Percentiles rank a stretch among this genome's conserved stretches.
Conservation (phyloP, 306 rosid genomes). For the Ziziphus jujuba region DNA sequence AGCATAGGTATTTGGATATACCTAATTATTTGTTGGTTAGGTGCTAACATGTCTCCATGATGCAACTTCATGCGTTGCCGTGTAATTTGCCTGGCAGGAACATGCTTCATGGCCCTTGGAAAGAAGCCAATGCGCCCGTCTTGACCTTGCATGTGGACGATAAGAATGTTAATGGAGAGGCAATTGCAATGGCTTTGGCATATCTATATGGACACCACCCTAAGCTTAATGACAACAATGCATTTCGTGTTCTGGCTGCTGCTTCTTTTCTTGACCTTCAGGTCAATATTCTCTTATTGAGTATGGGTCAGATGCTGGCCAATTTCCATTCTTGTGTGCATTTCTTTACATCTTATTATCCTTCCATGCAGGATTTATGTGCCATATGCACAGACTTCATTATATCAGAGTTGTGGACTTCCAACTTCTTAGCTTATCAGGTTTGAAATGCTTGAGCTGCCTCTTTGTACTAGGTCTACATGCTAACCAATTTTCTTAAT, state of each 20-base stretch:
- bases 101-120: slow-evolving; percentile 99
- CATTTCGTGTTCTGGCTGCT: slow-evolving; percentile 94
- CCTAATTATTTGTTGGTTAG: slow-evolving; percentile 1
- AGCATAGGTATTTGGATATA: neutral
- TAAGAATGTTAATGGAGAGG: slow-evolving; percentile 83
- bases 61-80: neutral
- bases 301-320: neutral
- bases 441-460: slow-evolving; percentile 46
- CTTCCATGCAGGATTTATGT: slow-evolving; percentile 80
- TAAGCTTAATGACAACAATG: slow-evolving; percentile 80
- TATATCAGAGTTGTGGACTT: slow-evolving; percentile 93
- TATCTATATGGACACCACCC: slow-evolving; percentile 95
- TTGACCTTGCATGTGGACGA: slow-evolving; percentile 79
- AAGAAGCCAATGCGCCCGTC: slow-evolving; percentile 86
- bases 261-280: slow-evolving; percentile 99
- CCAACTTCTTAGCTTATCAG: slow-evolving; percentile 97
- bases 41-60: neutral
- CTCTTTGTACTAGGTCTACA: slow-evolving; percentile 24
- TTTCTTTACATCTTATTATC: slow-evolving; percentile 5
- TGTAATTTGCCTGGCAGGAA: slow-evolving; percentile 52
- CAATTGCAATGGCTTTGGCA: slow-evolving; percentile 86
- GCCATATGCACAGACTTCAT: slow-evolving; percentile 92
- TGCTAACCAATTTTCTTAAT: slow-evolving; percentile 15
- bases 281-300: slow-evolving; percentile 42
- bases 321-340: neutral